Evolutionary conservation across 2,329 filamentous ascomycete genomes (phyloP), one percentile per base, ranked within the genome.

Genomic region (Alternaria atra): DNA sequence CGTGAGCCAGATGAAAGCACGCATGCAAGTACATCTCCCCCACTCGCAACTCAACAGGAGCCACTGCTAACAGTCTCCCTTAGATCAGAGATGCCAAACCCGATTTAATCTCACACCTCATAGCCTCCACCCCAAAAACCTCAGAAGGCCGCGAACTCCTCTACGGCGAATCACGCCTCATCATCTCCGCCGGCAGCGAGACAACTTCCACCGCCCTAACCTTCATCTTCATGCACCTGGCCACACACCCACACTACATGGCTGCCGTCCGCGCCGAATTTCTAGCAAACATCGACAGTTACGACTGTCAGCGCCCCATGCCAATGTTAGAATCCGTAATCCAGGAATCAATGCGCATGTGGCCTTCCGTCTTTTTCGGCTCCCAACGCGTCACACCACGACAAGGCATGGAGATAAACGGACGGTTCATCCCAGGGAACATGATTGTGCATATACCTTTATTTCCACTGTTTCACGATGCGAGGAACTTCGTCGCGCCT

Each of bases 121-220:
- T 76, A 23, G 46, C 51, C 8, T 59, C 64, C 15, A 74, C 72
- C 0, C 52, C 67, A 1, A 56, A 64, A 12, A 51, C 60, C 2
- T 13, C 44, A 4, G 58, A 62, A 27, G 72, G 71, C 25, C 59
- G 60, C 15, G 56, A 58, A 13, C 63, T 73, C 9, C 68, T 75
- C n/a, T 66, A 66, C 40, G 69, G 71, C 17, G 74, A 75, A 47
- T 74, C 73, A 2, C 71, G 73, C 25, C 64, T 75, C n/a, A 73
- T 75, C 37, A 70, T 76, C 39, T 68, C 65, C n/a, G 73, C 74
- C 2, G 72, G 74, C 13, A 72, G 70, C 17, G 84, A 83, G 32
- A 86, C 84, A 0, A 86, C 84, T 4, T 82, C 80, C 48, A 82
- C 84, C 50, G 80, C 85, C 10, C 78, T 88, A 63, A 81, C 80